These are phyloP conservation scores for Xylaria sp. DNA, from an alignment of 495 filamentous ascomycete species.

Conservation along the genomic window DNA sequence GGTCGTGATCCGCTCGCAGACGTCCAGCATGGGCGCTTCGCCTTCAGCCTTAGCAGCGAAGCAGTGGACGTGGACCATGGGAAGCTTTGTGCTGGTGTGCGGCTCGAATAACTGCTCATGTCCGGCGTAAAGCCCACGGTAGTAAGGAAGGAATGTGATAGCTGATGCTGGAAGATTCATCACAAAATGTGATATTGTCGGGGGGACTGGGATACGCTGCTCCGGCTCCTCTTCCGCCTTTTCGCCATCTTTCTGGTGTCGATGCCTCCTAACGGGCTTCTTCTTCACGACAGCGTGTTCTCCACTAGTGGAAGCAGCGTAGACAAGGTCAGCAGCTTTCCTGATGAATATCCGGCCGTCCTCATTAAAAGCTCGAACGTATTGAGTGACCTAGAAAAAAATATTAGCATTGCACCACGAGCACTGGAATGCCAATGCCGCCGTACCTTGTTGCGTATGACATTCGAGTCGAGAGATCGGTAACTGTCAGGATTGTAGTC, in stretches of 20 bases:
- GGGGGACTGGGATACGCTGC: conserved; percentile 61
- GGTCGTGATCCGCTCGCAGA: conserved; percentile 70
- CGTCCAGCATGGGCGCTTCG: conserved; percentile 62
- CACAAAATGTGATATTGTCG: conserved; percentile 85
- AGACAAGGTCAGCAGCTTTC: conserved; percentile 66
- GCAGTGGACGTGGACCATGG: conserved; percentile 90
- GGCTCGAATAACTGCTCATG: conserved; percentile 70
- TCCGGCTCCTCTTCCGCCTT: conserved; percentile 26
- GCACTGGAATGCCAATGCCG: background rate
- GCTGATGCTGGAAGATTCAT: conserved; percentile 96
- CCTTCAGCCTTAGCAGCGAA: conserved; percentile 80
- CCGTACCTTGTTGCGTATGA: conserved; percentile 76
- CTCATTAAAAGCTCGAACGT: conserved; percentile 77
- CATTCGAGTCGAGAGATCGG: conserved; percentile 70
- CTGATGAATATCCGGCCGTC: conserved; percentile 86
- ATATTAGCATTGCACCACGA: conserved; percentile 21
- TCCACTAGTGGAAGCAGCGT: conserved; percentile 55
- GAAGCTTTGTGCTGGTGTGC: conserved; percentile 63
- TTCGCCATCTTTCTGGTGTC: conserved; percentile 4
- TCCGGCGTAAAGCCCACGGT: conserved; percentile 79
- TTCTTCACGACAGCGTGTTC: conserved; percentile 56
- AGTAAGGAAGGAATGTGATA: conserved; percentile 82
- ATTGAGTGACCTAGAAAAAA: conserved; percentile 65
- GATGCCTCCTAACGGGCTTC: conserved; percentile 22
- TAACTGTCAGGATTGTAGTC: conserved; percentile 94